Conservation (phyloP, 2,329 filamentous ascomycete genomes). For the Stagonosporopsis vannaccii region DNA sequence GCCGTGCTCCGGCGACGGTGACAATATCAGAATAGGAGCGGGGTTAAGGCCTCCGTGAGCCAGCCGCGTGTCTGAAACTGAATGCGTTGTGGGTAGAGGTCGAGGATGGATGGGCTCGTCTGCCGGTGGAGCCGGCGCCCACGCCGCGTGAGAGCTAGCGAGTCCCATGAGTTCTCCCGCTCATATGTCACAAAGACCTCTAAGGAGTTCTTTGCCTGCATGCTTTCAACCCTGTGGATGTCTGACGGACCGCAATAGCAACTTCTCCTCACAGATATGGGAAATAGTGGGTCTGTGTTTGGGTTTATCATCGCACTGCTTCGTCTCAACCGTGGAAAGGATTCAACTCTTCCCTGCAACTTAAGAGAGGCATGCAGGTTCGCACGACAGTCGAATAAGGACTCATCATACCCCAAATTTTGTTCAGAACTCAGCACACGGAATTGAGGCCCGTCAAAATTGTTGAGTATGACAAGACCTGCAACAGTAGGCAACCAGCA, state of each 20-base stretch:
- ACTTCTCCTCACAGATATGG: background rate
- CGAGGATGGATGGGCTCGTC: background rate
- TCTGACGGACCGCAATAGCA: background rate
- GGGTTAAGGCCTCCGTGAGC: conserved; percentile 9
- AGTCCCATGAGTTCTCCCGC: background rate
- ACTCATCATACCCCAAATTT: background rate
- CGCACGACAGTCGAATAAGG: background rate
- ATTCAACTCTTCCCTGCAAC: background rate
- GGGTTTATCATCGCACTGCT: background rate
- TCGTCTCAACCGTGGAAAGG: background rate
- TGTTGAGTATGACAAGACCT: background rate
- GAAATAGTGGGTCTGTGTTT: background rate
- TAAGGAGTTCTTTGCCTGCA: background rate
- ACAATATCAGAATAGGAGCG: conserved; percentile 10
- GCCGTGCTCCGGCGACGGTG: conserved; percentile 3
- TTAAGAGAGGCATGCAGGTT: background rate
- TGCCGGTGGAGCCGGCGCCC: conserved; percentile 8
- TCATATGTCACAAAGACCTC: background rate
- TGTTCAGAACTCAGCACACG: background rate
- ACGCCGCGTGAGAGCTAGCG: background rate
- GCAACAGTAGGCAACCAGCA: background rate
- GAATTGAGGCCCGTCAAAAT: background rate
- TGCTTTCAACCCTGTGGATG: background rate
- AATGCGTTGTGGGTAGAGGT: conserved; percentile 1
- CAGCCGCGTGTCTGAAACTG: conserved; percentile 7